These are phyloP conservation scores for Pachyrhizus erosus DNA, from an alignment of 306 rosid genomes.

Conservation along the genomic window DNA sequence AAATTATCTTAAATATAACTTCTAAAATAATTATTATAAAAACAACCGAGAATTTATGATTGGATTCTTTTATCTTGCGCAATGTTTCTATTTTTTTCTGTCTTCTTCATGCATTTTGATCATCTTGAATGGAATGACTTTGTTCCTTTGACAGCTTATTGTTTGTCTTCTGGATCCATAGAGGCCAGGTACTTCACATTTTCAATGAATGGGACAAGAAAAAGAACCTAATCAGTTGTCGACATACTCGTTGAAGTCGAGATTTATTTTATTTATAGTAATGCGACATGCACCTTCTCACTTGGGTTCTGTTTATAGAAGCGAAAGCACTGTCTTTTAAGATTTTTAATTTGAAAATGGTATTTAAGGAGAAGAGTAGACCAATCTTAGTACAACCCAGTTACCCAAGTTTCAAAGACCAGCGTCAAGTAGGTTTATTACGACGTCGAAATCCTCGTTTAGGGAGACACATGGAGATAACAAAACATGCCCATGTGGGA, in stretches of 20 bases:
- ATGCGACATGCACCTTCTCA: slow-evolving; percentile 20
- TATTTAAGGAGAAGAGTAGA: slow-evolving; percentile 22
- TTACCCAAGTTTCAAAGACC: slow-evolving; percentile 32
- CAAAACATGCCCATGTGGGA: slow-evolving; percentile 53
- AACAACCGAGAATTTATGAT: too few relatives aligned
- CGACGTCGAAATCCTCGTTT: slow-evolving; percentile 27
- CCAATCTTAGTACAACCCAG: background rate
- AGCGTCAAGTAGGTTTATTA: slow-evolving; percentile 41
- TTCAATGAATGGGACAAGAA: background rate
- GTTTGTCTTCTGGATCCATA: background rate
- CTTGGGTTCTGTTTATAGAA: slow-evolving; percentile 45
- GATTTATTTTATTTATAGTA: slow-evolving; percentile 28
- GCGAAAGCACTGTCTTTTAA: slow-evolving; percentile 32
- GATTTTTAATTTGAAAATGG: slow-evolving; percentile 34
- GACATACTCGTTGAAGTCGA: slow-evolving; percentile 44
- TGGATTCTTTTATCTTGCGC: too few relatives aligned
- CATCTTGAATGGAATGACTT: slow-evolving; percentile 26
- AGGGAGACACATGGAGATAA: slow-evolving; percentile 17
- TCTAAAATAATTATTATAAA: too few relatives aligned
- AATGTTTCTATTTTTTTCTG: background rate
- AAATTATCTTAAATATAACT: too few relatives aligned
- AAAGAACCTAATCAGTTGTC: slow-evolving; percentile 35
- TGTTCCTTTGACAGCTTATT: slow-evolving; percentile 31
- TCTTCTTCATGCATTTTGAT: background rate
- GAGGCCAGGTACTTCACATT: background rate